A percentile compares a stretch with the other conserved stretches of the same genome.
phyloP scores from a whole-genome alignment of 495 filamentous ascomycete species.

The Amphirosellinia nigrospora region DNA sequence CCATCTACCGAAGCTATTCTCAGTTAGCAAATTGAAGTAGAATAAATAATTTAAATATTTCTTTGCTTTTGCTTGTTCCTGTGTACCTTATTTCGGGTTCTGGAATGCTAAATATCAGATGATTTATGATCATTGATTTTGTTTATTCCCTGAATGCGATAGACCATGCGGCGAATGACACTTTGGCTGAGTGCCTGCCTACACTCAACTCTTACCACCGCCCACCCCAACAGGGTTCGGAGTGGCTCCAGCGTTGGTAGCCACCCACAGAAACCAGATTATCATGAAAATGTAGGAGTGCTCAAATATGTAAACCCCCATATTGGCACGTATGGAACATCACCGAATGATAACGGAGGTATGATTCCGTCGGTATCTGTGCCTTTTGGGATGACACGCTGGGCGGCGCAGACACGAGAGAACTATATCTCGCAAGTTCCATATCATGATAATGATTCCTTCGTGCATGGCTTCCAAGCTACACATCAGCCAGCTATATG shows the following conservation, averaged over 20 bases:
- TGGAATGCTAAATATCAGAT: background rate
- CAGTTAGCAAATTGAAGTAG: background rate
- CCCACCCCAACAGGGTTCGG: background rate
- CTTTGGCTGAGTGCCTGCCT: constrained; percentile 13
- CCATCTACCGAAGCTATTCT: background rate
- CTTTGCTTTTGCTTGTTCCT: background rate
- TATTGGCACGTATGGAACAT: constrained; percentile 38
- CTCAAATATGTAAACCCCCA: constrained; percentile 41
- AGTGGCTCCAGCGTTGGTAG: background rate
- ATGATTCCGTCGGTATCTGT: constrained; percentile 45
- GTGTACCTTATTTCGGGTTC: background rate
- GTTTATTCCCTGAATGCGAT: background rate
- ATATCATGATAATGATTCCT: constrained; percentile 37
- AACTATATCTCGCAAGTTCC: constrained; percentile 43
- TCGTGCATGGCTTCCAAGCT: constrained; percentile 42
- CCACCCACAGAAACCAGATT: constrained; percentile 6
- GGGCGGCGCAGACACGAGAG: constrained; percentile 43
- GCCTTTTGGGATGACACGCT: constrained; percentile 45
- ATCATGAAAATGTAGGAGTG: constrained; percentile 37
- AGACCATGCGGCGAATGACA: constrained; percentile 11
- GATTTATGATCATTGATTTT: background rate
- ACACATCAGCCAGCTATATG: constrained; percentile 45
- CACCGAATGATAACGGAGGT: constrained; percentile 39
- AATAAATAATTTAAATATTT: background rate
- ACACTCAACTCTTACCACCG: background rate